A percentile compares a stretch with the other conserved stretches of the same genome.
These are phyloP conservation scores for Amoeboaphelidium protococcarum DNA, from an alignment of 371 early-diverging fungal genomes.

Conservation along the genomic window DNA sequence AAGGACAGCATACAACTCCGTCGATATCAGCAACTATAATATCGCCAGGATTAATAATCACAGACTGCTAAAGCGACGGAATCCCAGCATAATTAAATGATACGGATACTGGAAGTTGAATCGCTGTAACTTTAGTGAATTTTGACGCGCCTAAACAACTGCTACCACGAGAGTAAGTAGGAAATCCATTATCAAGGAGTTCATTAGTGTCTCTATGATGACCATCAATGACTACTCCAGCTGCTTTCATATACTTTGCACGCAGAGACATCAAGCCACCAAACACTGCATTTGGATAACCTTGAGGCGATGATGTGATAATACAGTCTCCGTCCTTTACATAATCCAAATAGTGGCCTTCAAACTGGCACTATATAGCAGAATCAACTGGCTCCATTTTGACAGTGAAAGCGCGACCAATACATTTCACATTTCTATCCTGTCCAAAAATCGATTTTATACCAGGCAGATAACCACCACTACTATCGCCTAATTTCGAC, in stretches of 20 bases:
- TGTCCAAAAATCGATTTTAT: no score
- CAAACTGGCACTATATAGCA: no score
- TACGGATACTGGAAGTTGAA: constrained; percentile 28
- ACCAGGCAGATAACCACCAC: no score
- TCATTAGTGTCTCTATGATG: constrained; percentile 41
- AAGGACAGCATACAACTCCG: constrained; percentile 41
- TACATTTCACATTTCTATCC: no score
- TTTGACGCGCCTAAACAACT: constrained; percentile 37
- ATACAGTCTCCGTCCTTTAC: no score
- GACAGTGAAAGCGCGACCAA: no score
- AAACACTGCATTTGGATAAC: constrained; percentile 40
- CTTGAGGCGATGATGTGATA: constrained; percentile 35
- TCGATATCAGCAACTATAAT: constrained; percentile 49
- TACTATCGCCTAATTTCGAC: no score
- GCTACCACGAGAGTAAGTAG: constrained; percentile 32
- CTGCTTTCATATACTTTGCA: constrained; percentile 25
- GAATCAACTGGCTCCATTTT: no score
- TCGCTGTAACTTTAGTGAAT: constrained; percentile 27
- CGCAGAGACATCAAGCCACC: constrained; percentile 55
- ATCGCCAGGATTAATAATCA: constrained; percentile 27
- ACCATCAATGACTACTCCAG: constrained; percentile 46
- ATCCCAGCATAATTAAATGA: constrained; percentile 9
- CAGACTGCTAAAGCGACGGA: neutral
- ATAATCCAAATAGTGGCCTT: no score
- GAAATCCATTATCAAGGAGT: constrained; percentile 25